phyloP scores from a whole-genome alignment of 768 basidiomycete genomes.

The Gautieria morchelliformis region DNA sequence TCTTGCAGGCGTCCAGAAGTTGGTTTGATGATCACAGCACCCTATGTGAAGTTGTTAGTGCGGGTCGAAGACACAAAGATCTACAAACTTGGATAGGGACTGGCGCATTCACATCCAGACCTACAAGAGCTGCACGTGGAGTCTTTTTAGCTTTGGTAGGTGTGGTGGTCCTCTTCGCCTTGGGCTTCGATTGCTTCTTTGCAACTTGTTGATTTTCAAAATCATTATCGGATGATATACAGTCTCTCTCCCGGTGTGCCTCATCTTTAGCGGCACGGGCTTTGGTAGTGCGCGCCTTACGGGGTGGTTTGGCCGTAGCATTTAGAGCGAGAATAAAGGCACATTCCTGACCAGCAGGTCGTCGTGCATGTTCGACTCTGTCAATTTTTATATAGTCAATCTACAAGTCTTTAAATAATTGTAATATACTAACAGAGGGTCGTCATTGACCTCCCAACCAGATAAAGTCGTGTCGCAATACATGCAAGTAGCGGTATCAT shows the following conservation, averaged over 20 bases:
- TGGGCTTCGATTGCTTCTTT: slow-evolving; percentile 5
- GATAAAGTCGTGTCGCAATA: slow-evolving; percentile 74
- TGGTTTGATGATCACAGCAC: slow-evolving; percentile 1
- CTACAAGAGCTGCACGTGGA: not conserved
- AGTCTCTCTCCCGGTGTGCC: not conserved
- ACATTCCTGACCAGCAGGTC: slow-evolving; percentile 47
- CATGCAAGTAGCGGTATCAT: slow-evolving; percentile 79
- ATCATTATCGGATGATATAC: not conserved
- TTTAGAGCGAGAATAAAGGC: slow-evolving; percentile 30
- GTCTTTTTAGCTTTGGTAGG: slow-evolving; percentile 6
- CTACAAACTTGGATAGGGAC: not conserved
- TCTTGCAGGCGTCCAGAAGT: not conserved
- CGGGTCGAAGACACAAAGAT: not conserved
- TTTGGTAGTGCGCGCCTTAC: not conserved
- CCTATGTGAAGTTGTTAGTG: not conserved
- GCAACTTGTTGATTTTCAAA: not conserved
- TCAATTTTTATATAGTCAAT: slow-evolving; percentile 7
- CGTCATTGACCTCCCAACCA: slow-evolving; percentile 82
- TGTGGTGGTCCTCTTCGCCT: not conserved
- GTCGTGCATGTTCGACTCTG: slow-evolving; percentile 62
- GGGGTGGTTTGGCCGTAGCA: not conserved
- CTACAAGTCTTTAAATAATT: not conserved
- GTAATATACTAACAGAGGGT: slow-evolving; percentile 62
- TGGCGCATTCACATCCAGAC: slow-evolving; percentile 4
- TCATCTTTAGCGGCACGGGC: not conserved